These are phyloP conservation scores for Irpex lacteus DNA, from an alignment of 1,284 basidiomycete species.

Conservation along the genomic window DNA sequence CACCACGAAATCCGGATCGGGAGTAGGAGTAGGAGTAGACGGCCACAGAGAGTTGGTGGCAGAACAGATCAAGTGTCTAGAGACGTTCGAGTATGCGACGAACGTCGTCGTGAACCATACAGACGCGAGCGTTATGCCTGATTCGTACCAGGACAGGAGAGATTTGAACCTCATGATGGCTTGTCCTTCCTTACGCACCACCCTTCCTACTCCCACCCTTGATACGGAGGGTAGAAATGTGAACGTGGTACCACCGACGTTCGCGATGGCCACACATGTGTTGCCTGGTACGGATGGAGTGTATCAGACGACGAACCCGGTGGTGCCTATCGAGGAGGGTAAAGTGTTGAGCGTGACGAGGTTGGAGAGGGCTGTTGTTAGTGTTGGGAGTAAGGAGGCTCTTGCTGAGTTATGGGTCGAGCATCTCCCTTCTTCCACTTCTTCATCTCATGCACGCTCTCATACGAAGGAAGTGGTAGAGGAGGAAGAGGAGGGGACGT, in stretches of 20 bases:
- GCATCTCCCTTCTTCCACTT: conserved; percentile 8
- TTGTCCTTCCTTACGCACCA: neutral
- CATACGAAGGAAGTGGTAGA: neutral
- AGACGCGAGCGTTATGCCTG: conserved; percentile 55
- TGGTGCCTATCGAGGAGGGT: conserved; percentile 46
- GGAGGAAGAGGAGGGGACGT: conserved; percentile 35
- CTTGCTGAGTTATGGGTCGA: conserved; percentile 41
- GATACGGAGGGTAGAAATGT: neutral
- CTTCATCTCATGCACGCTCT: conserved; percentile 10
- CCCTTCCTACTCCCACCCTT: conserved; percentile 7
- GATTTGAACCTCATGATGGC: conserved; percentile 62
- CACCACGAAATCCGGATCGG: too few relatives aligned
- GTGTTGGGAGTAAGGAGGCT: conserved; percentile 46
- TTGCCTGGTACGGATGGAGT: conserved; percentile 30
- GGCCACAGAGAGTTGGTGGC: conserved; percentile 25
- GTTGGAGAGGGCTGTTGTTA: conserved; percentile 63
- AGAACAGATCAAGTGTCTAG: conserved; percentile 30
- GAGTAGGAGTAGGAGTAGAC: too few relatives aligned
- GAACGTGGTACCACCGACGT: conserved; percentile 35
- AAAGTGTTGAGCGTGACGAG: conserved; percentile 54
- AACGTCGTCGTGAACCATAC: conserved; percentile 71
- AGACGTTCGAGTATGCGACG: conserved; percentile 44
- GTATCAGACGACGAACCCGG: conserved; percentile 75
- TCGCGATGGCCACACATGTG: conserved; percentile 67
- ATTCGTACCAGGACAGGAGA: conserved; percentile 43